Conservation (phyloP, 768 basidiomycete species). For the Boletus tomentosulus region DNA sequence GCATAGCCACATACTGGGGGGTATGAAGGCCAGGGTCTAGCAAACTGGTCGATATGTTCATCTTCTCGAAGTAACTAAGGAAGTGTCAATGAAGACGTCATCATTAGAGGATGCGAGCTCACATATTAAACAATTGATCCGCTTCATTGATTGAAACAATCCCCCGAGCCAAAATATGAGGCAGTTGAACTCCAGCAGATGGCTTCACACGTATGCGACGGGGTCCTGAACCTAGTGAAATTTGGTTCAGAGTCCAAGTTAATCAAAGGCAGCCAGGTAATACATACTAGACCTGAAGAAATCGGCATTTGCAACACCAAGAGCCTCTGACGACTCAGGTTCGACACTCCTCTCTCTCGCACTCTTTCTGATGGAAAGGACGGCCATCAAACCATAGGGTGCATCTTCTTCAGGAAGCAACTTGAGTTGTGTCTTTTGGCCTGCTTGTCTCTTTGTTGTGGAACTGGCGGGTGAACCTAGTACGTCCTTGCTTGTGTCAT, state of each 20-base stretch:
- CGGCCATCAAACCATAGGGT: slow-evolving; percentile 77
- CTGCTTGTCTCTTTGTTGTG: slow-evolving; percentile 37
- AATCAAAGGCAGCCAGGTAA: not conserved
- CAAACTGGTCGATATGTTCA: slow-evolving; percentile 75
- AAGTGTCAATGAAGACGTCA: slow-evolving; percentile 1
- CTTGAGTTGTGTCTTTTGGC: slow-evolving; percentile 42
- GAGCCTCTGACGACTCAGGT: slow-evolving; percentile 41
- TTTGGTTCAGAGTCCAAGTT: not conserved
- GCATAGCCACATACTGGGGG: slow-evolving; percentile 70
- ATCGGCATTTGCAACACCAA: slow-evolving; percentile 63
- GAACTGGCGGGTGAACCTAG: slow-evolving; percentile 29
- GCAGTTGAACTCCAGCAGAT: slow-evolving; percentile 46
- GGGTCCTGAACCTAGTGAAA: slow-evolving; percentile 37
- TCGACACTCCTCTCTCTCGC: slow-evolving; percentile 41
- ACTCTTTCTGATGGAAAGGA: slow-evolving; percentile 47
- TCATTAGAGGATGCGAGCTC: slow-evolving; percentile 13
- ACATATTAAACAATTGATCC: slow-evolving; percentile 73
- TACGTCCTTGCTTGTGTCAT: slow-evolving; percentile 18
- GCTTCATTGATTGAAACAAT: slow-evolving; percentile 63
- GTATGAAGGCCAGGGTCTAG: slow-evolving; percentile 84
- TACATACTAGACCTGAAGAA: slow-evolving; percentile 65
- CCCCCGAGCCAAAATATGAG: slow-evolving; percentile 61
- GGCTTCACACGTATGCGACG: slow-evolving; percentile 38
- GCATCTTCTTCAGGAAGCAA: slow-evolving; percentile 57
- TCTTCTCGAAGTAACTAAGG: slow-evolving; percentile 66